Conservation (phyloP, 768 basidiomycete genomes). For the Calvatia gigantea region DNA sequence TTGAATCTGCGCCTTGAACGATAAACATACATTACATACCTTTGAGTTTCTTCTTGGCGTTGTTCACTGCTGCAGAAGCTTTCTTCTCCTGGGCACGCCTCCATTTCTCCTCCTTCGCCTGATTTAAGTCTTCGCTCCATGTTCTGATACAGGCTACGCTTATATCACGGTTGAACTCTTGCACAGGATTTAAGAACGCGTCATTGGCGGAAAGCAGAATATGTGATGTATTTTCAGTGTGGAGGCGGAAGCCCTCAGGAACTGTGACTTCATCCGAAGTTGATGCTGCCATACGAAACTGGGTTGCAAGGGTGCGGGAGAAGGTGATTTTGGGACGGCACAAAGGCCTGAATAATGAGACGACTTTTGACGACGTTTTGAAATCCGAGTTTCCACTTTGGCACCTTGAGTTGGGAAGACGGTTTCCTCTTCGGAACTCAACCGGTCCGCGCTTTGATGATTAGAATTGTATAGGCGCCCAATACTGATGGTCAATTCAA, state of each 20-base stretch:
- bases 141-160: constrained; percentile 87
- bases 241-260: constrained; percentile 74
- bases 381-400: not conserved
- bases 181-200: constrained; percentile 95
- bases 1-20: not conserved
- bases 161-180: constrained; percentile 96
- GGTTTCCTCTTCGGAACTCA: not conserved
- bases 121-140: constrained; percentile 77
- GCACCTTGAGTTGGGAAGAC: not conserved
- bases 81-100: constrained; percentile 47
- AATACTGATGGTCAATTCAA: not conserved
- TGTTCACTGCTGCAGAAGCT: constrained; percentile 33
- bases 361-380: constrained; percentile 18
- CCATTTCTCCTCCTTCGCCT: constrained; percentile 62
- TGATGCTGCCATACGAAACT: constrained; percentile 20
- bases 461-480: not conserved
- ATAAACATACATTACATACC: constrained; percentile 29
- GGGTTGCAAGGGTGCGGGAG: not conserved
- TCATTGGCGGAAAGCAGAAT: constrained; percentile 80
- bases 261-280: constrained; percentile 29
- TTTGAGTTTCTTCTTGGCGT: constrained; percentile 35
- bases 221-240: constrained; percentile 77
- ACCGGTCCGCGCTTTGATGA: not conserved
- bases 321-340: constrained; percentile 15
- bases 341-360: constrained; percentile 21